Conservation (phyloP, 2,329 filamentous ascomycete genomes). For the Ophiostoma ulmi region DNA sequence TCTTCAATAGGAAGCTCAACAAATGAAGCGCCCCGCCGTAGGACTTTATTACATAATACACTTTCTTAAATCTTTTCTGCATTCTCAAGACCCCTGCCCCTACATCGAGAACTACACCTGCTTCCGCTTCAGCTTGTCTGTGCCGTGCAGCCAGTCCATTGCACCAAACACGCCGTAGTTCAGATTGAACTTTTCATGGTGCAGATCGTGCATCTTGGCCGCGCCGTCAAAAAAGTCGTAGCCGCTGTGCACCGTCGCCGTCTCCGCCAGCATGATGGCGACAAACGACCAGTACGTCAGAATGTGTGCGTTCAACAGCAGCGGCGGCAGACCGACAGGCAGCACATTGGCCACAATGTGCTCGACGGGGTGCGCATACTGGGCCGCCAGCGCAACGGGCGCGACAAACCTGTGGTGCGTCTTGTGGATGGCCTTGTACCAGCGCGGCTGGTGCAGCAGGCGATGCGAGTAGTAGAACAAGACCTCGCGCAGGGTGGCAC, state of each 20-base stretch:
- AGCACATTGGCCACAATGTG: conserved; percentile 40
- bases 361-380: conserved; percentile 55
- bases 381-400: conserved; percentile 50
- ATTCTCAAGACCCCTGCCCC: neutral
- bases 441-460: conserved; percentile 43
- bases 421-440: conserved; percentile 52
- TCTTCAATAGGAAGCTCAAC: too few species aligned
- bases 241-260: conserved; percentile 52
- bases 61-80: neutral
- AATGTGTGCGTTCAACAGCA: conserved; percentile 44
- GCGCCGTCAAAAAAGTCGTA: conserved; percentile 49
- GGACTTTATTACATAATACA: conserved; percentile 12
- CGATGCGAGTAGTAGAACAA: conserved; percentile 52
- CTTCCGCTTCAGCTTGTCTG: conserved; percentile 28
- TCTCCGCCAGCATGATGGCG: conserved; percentile 44
- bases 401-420: conserved; percentile 53
- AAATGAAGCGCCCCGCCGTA: neutral
- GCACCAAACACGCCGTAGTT: conserved; percentile 50
- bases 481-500: conserved; percentile 43
- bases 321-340: neutral
- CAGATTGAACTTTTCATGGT: conserved; percentile 53
- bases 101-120: neutral
- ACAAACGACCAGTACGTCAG: conserved; percentile 50
- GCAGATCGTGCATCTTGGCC: conserved; percentile 50
- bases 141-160: conserved; percentile 52